These are phyloP conservation scores for Protomyces inundatus DNA, from an alignment of 1,139 yeast species.

Conservation along the genomic window DNA sequence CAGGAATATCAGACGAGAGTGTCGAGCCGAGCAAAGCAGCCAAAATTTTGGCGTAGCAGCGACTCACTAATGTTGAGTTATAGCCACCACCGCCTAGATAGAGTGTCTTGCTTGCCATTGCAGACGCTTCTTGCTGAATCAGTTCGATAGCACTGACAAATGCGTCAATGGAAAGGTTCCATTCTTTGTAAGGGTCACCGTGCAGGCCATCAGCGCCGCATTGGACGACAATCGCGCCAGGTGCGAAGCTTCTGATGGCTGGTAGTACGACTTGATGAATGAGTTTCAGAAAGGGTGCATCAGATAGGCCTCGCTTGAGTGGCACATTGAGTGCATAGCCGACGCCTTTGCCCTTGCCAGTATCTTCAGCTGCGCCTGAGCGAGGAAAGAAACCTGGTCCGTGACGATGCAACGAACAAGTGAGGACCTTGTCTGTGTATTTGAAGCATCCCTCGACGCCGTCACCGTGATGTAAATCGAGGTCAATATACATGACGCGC, in stretches of 20 bases:
- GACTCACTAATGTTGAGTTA: slow-evolving; percentile 56
- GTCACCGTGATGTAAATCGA: slow-evolving; percentile 46
- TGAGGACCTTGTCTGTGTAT: slow-evolving; percentile 52
- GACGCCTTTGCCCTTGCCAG: slow-evolving; percentile 42
- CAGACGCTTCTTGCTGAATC: not conserved
- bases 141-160: not conserved
- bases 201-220: slow-evolving; percentile 69
- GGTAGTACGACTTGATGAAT: slow-evolving; percentile 42
- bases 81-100: slow-evolving; percentile 79
- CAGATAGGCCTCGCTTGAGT: slow-evolving; percentile 52
- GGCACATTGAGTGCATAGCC: slow-evolving; percentile 53
- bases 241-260: slow-evolving; percentile 38
- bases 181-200: slow-evolving; percentile 56
- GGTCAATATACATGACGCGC: slow-evolving; percentile 59
- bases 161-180: slow-evolving; percentile 48
- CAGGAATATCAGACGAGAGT: not conserved
- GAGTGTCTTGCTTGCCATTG: slow-evolving; percentile 34
- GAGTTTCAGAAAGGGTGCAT: slow-evolving; percentile 43
- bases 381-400: slow-evolving; percentile 73
- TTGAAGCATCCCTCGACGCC: slow-evolving; percentile 68
- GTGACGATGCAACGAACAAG: slow-evolving; percentile 59
- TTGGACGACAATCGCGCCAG: slow-evolving; percentile 59
- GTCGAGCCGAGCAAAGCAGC: not conserved
- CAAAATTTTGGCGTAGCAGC: slow-evolving; percentile 61
- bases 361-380: slow-evolving; percentile 48